Evolutionary conservation across 1,284 basidiomycete genomes (phyloP).

Genomic region (Athelia sp.): DNA sequence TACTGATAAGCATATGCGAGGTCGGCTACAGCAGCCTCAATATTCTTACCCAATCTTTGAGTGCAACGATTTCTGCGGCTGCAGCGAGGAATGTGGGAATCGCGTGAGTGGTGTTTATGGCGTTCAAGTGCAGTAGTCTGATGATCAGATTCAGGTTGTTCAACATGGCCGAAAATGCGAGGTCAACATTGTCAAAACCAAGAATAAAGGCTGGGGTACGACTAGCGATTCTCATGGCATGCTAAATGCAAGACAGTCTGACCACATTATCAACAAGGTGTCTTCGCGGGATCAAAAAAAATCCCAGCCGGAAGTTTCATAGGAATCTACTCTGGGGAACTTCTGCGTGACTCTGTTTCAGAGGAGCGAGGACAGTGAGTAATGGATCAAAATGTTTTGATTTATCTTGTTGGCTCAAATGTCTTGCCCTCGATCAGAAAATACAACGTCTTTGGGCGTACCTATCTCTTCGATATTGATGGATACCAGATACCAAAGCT

Average conservation of each 20-base stretch:
- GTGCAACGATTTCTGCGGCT: slow-evolving; percentile 80
- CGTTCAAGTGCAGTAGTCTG: neutral
- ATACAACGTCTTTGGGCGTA: slow-evolving; percentile 75
- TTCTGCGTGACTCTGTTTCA: slow-evolving; percentile 63
- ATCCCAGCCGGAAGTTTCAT: slow-evolving; percentile 73
- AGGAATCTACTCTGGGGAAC: slow-evolving; percentile 83
- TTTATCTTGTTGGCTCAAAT: no score
- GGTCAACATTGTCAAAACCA: slow-evolving; percentile 65
- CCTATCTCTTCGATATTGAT: slow-evolving; percentile 84
- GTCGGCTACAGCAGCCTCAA: slow-evolving; percentile 32
- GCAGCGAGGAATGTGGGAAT: slow-evolving; percentile 77
- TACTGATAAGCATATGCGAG: slow-evolving; percentile 34
- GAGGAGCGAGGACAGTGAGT: slow-evolving; percentile 65
- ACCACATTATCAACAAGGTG: slow-evolving; percentile 36
- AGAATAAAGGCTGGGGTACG: slow-evolving; percentile 79
- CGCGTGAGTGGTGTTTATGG: slow-evolving; percentile 45
- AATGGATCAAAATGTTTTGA: no score
- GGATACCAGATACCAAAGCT: slow-evolving; percentile 55
- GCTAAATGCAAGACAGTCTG: neutral
- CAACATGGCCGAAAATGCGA: slow-evolving; percentile 69
- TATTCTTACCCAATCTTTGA: slow-evolving; percentile 74
- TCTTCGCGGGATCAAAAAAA: slow-evolving; percentile 57
- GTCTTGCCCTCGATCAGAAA: slow-evolving; percentile 33
- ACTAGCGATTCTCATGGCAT: slow-evolving; percentile 4
- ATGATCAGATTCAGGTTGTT: slow-evolving; percentile 53